Base-by-base conservation (phyloP, 768 basidiomycete species). In the Kwoniella dejecticola region DNA sequence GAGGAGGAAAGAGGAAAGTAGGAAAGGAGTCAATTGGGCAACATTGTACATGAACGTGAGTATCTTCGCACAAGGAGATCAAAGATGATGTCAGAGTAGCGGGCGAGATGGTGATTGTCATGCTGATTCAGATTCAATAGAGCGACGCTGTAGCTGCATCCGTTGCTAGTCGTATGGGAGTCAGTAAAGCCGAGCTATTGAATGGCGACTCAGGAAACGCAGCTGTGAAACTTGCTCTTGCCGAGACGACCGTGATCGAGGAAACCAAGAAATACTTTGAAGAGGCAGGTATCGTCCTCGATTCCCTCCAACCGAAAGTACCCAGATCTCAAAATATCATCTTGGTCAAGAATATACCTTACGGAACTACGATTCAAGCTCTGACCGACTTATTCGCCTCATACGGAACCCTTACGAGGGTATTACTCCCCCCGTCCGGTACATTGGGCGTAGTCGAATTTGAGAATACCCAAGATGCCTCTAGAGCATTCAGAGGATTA, bases 21-120 rank as follows among this genome's bases (percentile, higher is more conserved):
- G 60, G 8, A 67, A 64, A 30, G 76, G 63, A 15, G 73, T 76
- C 54, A 79, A 77, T 50, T 78, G 76, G 77, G 77, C 88, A 53
- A 89, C 92, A 84, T 77, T 98, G 58, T 97, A 93, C 75, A 93
- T 97, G 91, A 98, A 97, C 83, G 95, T 96, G 82, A 79, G 91
- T 87, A 44, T 23, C 1, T 13, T 26, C 13, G 11, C 10, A 6
- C 41, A 5, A 42, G 11, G 19, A 8, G 17, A 38, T 8, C 8
- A 38, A 38, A 8, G 17, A 38, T 38, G 8, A 8, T 38, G 17
- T 38, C 8, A 38, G 17, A 38, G 8, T 8, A 38, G 36, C 8
- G 36, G 8, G 8, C 17, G 17, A 38, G 36, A 8, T 38, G 36
- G 17, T 17, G 8, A 38, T 38, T 38, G n/a, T n/a, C n/a, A n/a